Evolutionary conservation across 2,329 filamentous ascomycete species (phyloP), one percentile per base, ranked within the genome.

Genomic region (Saccharata proteae): DNA sequence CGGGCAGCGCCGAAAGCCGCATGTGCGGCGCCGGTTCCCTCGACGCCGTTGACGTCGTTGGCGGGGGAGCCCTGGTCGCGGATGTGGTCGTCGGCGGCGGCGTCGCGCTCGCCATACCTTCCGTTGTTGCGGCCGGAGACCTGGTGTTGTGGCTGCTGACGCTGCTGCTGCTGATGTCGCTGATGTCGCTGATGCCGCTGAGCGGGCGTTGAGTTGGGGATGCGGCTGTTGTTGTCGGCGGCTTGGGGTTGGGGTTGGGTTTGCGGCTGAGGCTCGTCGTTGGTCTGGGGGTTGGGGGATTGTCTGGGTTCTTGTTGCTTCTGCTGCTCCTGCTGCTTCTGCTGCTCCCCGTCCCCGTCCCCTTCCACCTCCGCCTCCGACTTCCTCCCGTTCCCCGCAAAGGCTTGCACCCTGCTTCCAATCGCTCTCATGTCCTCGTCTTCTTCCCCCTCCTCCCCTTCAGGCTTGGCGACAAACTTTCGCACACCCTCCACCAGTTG

Each of bases 391-490:
- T 48, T 49, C 37, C 45, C 46, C 9, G 47, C 49, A 40, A 40
- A 54, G n/a, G 44, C 45, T 37, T 52, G 49, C 21, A 45, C 46
- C 3, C 43, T 41, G 18, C 47, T 45, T 5, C 50, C 48, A 29
- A 53, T 39, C 14, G 48, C 48, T 16, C 40, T 41, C 47, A 54
- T 44, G 26, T 47, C 49, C 19, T 7, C 7, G 19, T 21, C 19
- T 7, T 7, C 19, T 15, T 49, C 46, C 21, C 25, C 41, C 34
- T 40, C 42, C 22, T 40, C 38, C 2, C 44, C 46, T 5, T 38
- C 28, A 17, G 7, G 12, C 4, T 40, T 32, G 13, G 47, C 51
- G 2, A 47, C 46, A 38, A 46, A 50, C 28, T 37, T 40, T 4
- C 36, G 35, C 16, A 48, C 44, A 4, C 32, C 37, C 1, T 25